Evolutionary conservation across 2,329 filamentous ascomycete species (phyloP), one percentile per base, ranked within the genome.

Genomic region (Fusarium austroafricanum): DNA sequence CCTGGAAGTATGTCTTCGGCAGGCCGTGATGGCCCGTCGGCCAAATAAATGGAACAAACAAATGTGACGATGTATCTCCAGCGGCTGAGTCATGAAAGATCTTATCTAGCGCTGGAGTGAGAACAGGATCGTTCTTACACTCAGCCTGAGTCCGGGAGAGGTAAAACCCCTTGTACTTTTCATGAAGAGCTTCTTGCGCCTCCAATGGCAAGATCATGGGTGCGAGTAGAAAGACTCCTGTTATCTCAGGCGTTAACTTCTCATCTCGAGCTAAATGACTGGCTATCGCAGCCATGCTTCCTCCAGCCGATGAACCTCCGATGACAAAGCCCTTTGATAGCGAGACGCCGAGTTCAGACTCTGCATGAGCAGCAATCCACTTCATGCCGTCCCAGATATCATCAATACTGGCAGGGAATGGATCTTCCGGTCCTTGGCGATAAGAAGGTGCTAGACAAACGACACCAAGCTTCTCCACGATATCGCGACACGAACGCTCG

Each of bases 271-370:
- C 50, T 7, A 58, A 3, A n/a, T 58, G 55, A 3, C 50, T 55
- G 31, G 26, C 26, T 38, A 58, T 45, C 1, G 50, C 26, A 26
- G 39, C 39, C 55, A 58, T 55, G 6, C 28, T 58, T 2, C 23
- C 55, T 12, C 55, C 39, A 5, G 50, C 55, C 11, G 50, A 58
- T 2, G 55, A 55, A 4, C 55, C 55, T 6, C 55, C 55, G 2
- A 55, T 10, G 5, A 58, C 1, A 3, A 58, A 55, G 0, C 50
- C 55, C 2, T n/a, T 45, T 6, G 18, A 31, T 6, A 55, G 10
- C 4, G 26, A 58, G 3, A 39, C 50, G 1, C 3, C 14, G 2
- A 55, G 9, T 4, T 45, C 50, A 0, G 23, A 26, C 14, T 44
- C 38, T 2, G 18, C 38, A 31, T 55, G 29, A 2, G 4, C 5